These are phyloP conservation scores for Chamaenerion angustifolium DNA, from an alignment of 345 rosid genomes.

Conservation along the genomic window DNA sequence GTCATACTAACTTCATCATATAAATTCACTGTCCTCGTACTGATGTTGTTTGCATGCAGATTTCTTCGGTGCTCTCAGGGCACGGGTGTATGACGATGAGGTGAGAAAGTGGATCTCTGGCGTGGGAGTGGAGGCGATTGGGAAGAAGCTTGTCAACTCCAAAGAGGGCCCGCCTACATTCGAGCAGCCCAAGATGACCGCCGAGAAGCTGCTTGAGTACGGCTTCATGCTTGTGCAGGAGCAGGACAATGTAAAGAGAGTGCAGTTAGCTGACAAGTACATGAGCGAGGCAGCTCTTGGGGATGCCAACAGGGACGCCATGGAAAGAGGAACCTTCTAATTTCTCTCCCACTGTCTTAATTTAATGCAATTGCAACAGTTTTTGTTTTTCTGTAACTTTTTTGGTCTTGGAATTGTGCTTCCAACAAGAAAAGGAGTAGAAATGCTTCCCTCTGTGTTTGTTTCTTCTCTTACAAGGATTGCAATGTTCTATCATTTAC, in stretches of 20 bases:
- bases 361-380: no score
- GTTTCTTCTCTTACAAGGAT: no score
- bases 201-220: conserved; percentile 17
- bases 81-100: conserved; percentile 16
- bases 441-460: no score
- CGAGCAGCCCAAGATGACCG: conserved; percentile 20
- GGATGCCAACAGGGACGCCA: conserved; percentile 16
- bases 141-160: conserved; percentile 19
- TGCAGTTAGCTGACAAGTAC: conserved; percentile 18
- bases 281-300: conserved; percentile 17
- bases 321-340: conserved; percentile 11
- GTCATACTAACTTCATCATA: no score
- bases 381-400: no score
- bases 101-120: conserved; percentile 17
- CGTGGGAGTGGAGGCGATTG: conserved; percentile 8
- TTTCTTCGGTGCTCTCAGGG: conserved; percentile 18
- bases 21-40: no score
- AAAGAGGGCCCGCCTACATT: conserved; percentile 17
- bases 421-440: no score
- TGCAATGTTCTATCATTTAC: no score
- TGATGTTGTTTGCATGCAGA: conserved; percentile 3
- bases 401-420: no score
- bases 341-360: no score
- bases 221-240: conserved; percentile 17
- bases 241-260: conserved; percentile 20